A percentile compares a stretch with the other conserved stretches of the same genome.
Conservation (phyloP, 495 filamentous ascomycete species). For the Baudoinia panamericana region DNA sequence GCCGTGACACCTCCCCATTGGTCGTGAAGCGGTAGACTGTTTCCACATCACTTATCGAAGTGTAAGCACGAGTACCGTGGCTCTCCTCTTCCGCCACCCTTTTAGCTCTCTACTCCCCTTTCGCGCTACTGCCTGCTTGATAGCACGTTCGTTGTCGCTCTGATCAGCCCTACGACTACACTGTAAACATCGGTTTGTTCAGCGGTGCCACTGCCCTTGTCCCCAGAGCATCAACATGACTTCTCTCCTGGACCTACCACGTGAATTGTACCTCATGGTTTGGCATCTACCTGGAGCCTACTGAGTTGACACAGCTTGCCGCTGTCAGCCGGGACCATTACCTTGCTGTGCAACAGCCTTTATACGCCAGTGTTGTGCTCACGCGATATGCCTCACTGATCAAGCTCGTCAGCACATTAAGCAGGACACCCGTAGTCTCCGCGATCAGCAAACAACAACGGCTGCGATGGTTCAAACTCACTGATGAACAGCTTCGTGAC, state of each 20-base stretch:
- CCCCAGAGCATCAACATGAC: slow-evolving; percentile 5
- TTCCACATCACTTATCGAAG: too few relatives aligned
- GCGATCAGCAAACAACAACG: slow-evolving; percentile 2
- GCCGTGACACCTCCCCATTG: too few relatives aligned
- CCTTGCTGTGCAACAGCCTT: slow-evolving; percentile 11
- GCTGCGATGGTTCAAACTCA: slow-evolving; percentile 7
- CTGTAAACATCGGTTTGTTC: too few relatives aligned
- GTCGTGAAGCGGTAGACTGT: too few relatives aligned
- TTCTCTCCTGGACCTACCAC: slow-evolving; percentile 1
- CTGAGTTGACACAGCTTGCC: slow-evolving; percentile 4
- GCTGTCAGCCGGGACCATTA: slow-evolving; percentile 4
- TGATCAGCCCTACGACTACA: too few relatives aligned
- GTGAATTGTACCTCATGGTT: slow-evolving; percentile 10
- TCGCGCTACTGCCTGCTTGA: too few relatives aligned
- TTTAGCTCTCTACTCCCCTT: too few relatives aligned
- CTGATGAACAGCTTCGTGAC: slow-evolving; percentile 9
- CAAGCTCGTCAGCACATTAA: slow-evolving; percentile 6
- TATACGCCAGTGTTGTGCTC: slow-evolving; percentile 3
- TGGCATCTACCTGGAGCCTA: slow-evolving; percentile 1
- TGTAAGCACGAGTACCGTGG: too few relatives aligned
- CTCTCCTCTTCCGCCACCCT: too few relatives aligned
- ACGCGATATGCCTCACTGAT: slow-evolving; percentile 1
- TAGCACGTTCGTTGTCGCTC: too few relatives aligned
- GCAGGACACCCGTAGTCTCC: slow-evolving; percentile 1
- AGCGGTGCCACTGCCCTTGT: too few relatives aligned